Evolutionary conservation across 257 asterid genomes (phyloP), one percentile per base, ranked within the genome.

Genomic region (Lavandula angustifolia): DNA sequence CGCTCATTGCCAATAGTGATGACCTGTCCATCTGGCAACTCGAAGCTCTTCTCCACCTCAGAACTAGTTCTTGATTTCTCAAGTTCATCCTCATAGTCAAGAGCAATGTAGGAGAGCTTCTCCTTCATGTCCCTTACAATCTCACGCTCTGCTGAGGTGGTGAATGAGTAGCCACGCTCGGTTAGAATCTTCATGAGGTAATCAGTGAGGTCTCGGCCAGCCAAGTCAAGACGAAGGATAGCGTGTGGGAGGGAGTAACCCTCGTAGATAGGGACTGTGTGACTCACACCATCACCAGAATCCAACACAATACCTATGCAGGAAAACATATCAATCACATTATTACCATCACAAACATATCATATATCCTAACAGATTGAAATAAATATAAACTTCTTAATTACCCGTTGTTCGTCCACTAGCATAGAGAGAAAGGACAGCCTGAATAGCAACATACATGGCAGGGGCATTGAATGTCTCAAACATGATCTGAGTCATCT

Each of bases 371-470:
- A 54, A 41, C 41, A 55, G 49, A 67, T 44, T 53, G 6, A 22
- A 22, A 9, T 2, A 14, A 3, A n/a, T 2, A 13, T 6, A 9
- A 57, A 13, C 18, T 48, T 57, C 73, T 48, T 22, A 22, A 22
- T 22, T 42, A 79, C 84, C 84, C 55, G 84, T 79, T 0, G 84
- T 79, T 29, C 84, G 84, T 0, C 80, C 80, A 78, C 83, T 78
- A 34, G 83, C 83, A 48, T 75, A 78, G 60, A 78, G 75, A 38
- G 83, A 78, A 6, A 78, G 71, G 5, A 78, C 83, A 46, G 83
- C 79, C 69, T 77, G 79, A 59, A 77, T 69, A 54, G 82, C 82
- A 64, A 77, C 82, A 49, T 73, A 77, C 82, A 77, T 73, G 53
- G 82, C 79, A 48, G 82, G 82, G 46, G 79, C 55, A 34, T 77